phyloP scores from a whole-genome alignment of 192 early-diverging fungal species.

The Gonapodya prolifera region DNA sequence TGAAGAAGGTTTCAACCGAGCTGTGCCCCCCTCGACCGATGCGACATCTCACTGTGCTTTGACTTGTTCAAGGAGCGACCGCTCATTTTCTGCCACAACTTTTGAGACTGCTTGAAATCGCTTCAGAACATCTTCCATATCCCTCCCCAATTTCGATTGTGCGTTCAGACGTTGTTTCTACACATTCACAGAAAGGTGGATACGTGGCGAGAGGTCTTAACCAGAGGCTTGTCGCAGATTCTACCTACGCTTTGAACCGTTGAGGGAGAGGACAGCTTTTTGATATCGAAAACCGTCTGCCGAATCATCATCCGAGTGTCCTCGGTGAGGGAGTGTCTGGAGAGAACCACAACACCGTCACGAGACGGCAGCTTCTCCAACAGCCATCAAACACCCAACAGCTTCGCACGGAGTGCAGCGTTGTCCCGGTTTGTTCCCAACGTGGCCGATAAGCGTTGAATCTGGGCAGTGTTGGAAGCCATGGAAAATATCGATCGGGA shows the following conservation, averaged over 20 bases:
- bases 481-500: too few species aligned
- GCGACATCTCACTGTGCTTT: too few species aligned
- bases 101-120: conserved; percentile 83
- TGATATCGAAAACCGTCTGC: conserved; percentile 62
- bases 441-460: conserved; percentile 54
- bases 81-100: conserved; percentile 65
- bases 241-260: conserved; percentile 9
- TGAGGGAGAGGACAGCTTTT: conserved; percentile 50
- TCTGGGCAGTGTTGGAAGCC: too few species aligned
- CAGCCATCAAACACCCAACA: conserved; percentile 33
- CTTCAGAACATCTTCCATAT: conserved; percentile 81
- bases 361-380: too few species aligned
- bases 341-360: not conserved
- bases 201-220: not conserved
- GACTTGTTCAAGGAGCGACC: conserved; percentile 72
- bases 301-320: conserved; percentile 69
- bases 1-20: too few species aligned
- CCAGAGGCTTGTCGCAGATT: not conserved
- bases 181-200: not conserved
- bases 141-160: conserved; percentile 86
- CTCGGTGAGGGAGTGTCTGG: conserved; percentile 65
- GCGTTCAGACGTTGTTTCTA: conserved; percentile 68
- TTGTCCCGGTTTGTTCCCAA: conserved; percentile 72
- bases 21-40: too few species aligned
- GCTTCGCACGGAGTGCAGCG: conserved; percentile 51